Base-by-base conservation (phyloP, 352 stramenopile genomes). In the Pythium coloratum region DNA sequence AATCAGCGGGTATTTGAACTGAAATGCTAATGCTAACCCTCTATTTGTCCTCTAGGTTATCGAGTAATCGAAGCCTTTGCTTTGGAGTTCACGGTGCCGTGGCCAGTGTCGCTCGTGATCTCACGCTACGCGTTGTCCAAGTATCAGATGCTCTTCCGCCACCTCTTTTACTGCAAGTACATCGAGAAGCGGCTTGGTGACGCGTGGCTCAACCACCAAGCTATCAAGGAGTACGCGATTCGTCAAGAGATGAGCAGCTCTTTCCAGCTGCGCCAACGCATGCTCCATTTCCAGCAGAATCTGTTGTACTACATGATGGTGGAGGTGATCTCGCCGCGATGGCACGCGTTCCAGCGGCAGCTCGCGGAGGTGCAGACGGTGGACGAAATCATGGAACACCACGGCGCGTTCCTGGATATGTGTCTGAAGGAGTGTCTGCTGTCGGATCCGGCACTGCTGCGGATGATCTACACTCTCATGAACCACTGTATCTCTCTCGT, bases 211-310 rank as follows among this genome's bases (percentile, higher is more conserved):
- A 97, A 98, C 59, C 97, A 99, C 70, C 97, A 99, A 62, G 83
- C 84, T 9, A 96, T 87, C 18, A 97, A 97, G 58, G 93, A 98
- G 59, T 72, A 98, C 33, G 84, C 89, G 4, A 75, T 98, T 50
- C 90, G 94, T 10, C 81, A 83, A 18, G 80, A 86, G 7, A 88
- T 99, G 49, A 91, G 91, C 24, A 86, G 80, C 34, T 98, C 97
- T 6, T 99, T 98, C 73, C 93, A 92, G 58, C 74, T 99, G 28
- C 86, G 97, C 24, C 94, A 99, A 59, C 82, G 97, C n/a, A 99
- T 99, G 98, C 81, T 99, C 8, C 98, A 99, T 75, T 99, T 99
- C 71, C 85, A 99, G 66, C 97, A 99, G 66, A 99, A 99, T 69
- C 95, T 99, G 32, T 89, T 99, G 28, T 99, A 99, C 75, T 99